Base-by-base conservation (phyloP, 768 basidiomycete genomes). In the Tylopilus balloui region DNA sequence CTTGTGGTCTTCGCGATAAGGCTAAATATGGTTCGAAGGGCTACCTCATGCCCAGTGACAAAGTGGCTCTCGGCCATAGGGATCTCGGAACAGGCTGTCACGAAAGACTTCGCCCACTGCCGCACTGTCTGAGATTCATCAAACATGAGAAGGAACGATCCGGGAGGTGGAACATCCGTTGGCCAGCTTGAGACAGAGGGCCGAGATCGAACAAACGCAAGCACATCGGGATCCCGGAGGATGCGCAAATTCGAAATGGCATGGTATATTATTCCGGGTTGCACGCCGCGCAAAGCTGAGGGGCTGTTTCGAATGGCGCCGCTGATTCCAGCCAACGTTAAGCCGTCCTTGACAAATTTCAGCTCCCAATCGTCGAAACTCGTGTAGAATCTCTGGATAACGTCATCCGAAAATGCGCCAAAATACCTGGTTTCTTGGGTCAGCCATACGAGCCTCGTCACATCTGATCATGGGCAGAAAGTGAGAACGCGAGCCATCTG, bases 351-450 rank as follows among this genome's bases (percentile, higher is more conserved):
- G 5, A 86, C 75, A 21, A 76, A 60, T 10, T 65, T 53, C 3
- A 79, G 65, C 58, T 92, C 85, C 83, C 87, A 92, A 28, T 69
- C 65, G 47, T 85, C 80, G 39, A 91, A 81, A 20, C 66, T 76
- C 15, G 56, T 54, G 60, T 82, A 86, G 64, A 94, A 93, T 29
- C 65, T 67, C 17, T 69, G 64, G 43, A 86, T 61, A 31, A 78
- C 66, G 17, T 71, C 62, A 1, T 73, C 71, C 1, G 72, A 58
- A 63, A 86, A 92, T 3, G 81, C 81, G 13, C 79, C 82, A 56
- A 93, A 83, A 65, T 86, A 93, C 47, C 90, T 93, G 52, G 23
- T 50, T 52, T 42, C 24, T 48, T 57, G 49, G 50, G 48, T 60
- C 50, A 61, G 55, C 17, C 31, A 49, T 41, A 43, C 19, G 20